Percentiles rank a stretch among this genome's conserved stretches.
Evolutionary conservation across 768 basidiomycete genomes (phyloP).

Genomic region (Tulasnella calospora): DNA sequence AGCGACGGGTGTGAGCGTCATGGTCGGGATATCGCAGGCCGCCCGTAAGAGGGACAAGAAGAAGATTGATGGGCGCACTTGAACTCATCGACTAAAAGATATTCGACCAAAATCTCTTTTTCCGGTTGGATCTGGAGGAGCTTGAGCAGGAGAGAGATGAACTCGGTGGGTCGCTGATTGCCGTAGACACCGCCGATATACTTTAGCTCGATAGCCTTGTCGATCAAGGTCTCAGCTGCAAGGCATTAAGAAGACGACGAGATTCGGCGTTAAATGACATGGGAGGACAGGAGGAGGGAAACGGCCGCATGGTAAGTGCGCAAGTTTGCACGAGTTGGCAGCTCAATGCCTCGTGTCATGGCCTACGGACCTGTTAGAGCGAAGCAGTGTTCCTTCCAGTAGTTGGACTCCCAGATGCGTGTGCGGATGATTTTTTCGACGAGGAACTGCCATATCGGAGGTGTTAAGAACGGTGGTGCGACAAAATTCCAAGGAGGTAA

Average conservation of each 20-base stretch:
- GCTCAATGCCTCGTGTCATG: neutral
- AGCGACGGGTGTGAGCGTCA: neutral
- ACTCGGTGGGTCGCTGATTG: conserved; percentile 92
- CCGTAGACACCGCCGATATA: conserved; percentile 91
- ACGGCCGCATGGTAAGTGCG: conserved; percentile 21
- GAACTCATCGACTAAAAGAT: conserved; percentile 94
- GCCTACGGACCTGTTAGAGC: conserved; percentile 73
- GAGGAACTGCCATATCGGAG: conserved; percentile 56
- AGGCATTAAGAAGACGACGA: neutral
- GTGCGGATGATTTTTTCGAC: conserved; percentile 95
- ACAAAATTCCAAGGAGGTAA: neutral
- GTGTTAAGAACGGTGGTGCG: conserved; percentile 31
- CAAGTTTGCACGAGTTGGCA: conserved; percentile 17
- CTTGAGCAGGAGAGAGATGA: conserved; percentile 87
- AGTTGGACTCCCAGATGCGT: conserved; percentile 89
- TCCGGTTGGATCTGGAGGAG: conserved; percentile 95
- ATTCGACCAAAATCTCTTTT: conserved; percentile 94
- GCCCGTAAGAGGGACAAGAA: neutral
- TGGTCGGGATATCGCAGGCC: conserved; percentile 3
- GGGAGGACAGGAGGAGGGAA: neutral
- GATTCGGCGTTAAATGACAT: neutral
- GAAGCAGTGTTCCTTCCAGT: conserved; percentile 99
- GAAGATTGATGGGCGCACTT: conserved; percentile 58
- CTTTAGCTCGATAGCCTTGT: conserved; percentile 79
- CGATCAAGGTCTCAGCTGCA: conserved; percentile 85